These are phyloP conservation scores for Prosopis cineraria DNA, from an alignment of 306 rosid genomes.

Conservation along the genomic window DNA sequence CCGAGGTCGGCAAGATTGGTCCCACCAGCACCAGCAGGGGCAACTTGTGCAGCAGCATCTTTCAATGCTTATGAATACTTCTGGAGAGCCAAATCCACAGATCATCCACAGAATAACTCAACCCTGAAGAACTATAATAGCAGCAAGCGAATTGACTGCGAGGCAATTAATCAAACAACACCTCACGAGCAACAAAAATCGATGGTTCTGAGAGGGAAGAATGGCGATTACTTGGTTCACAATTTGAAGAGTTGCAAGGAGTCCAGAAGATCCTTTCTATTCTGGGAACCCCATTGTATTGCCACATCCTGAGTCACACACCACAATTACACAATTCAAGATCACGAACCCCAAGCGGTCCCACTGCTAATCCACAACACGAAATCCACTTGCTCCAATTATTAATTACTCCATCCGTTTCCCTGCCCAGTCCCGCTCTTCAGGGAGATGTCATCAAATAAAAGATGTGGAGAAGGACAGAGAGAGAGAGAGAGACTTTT, in stretches of 20 bases:
- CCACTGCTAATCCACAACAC: constrained; percentile 35
- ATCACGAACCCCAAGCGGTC: neutral
- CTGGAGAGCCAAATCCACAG: constrained; percentile 60
- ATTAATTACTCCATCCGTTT: constrained; percentile 40
- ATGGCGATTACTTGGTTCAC: constrained; percentile 65
- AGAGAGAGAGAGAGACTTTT: constrained; percentile 24
- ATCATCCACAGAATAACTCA: constrained; percentile 27
- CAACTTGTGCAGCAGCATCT: constrained; percentile 30
- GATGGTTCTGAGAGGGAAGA: constrained; percentile 60
- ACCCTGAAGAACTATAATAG: constrained; percentile 14
- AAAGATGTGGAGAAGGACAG: constrained; percentile 33
- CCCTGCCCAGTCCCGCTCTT: constrained; percentile 42
- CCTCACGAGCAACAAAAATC: constrained; percentile 50
- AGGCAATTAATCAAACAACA: constrained; percentile 26
- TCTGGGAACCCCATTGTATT: constrained; percentile 81
- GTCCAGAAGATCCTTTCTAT: constrained; percentile 64
- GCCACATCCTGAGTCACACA: constrained; percentile 65
- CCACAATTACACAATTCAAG: neutral
- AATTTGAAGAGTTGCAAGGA: constrained; percentile 73
- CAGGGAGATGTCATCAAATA: constrained; percentile 48
- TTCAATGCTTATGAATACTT: constrained; percentile 70
- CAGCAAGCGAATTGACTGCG: constrained; percentile 34
- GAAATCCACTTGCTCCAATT: constrained; percentile 39
- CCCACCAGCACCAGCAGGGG: constrained; percentile 38
- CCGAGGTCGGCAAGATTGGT: constrained; percentile 48